Percentiles rank a stretch among this genome's conserved stretches.
phyloP scores from a whole-genome alignment of 805 yeast species.

The Metschnikowia peoriensis region DNA sequence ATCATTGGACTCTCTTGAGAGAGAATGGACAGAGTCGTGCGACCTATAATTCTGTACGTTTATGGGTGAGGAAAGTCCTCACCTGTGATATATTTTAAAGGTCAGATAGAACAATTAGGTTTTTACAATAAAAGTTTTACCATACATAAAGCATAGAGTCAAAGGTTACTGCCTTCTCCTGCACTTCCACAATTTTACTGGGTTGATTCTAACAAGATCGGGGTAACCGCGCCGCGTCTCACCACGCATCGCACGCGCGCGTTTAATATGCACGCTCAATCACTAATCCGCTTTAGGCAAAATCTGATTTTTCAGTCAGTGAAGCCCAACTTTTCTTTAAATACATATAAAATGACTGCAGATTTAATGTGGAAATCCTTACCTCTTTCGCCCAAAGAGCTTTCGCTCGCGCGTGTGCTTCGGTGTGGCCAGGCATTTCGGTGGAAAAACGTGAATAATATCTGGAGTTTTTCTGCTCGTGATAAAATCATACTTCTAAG shows the following conservation, averaged over 20 bases:
- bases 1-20: too few relatives aligned
- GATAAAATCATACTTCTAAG: slow-evolving; percentile 62
- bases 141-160: too few relatives aligned
- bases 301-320: neutral
- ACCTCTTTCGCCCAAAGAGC: slow-evolving; percentile 37
- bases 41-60: too few relatives aligned
- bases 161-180: too few relatives aligned
- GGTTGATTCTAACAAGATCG: too few relatives aligned
- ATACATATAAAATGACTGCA: slow-evolving; percentile 12
- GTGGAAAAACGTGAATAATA: slow-evolving; percentile 63
- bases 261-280: slow-evolving; percentile 4
- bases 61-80: too few relatives aligned
- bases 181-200: too few relatives aligned
- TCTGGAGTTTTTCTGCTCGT: slow-evolving; percentile 64
- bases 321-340: neutral
- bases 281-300: slow-evolving; percentile 9
- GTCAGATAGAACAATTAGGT: too few relatives aligned
- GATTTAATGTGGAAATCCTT: slow-evolving; percentile 15
- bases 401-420: slow-evolving; percentile 61
- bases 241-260: slow-evolving; percentile 3
- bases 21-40: too few relatives aligned
- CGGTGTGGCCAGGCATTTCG: slow-evolving; percentile 85
- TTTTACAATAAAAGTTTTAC: too few relatives aligned
- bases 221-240: neutral
- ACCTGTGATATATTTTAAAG: too few relatives aligned